Evolutionary conservation across 2,329 filamentous ascomycete species (phyloP).

Genomic region (Aaosphaeria arxii): DNA sequence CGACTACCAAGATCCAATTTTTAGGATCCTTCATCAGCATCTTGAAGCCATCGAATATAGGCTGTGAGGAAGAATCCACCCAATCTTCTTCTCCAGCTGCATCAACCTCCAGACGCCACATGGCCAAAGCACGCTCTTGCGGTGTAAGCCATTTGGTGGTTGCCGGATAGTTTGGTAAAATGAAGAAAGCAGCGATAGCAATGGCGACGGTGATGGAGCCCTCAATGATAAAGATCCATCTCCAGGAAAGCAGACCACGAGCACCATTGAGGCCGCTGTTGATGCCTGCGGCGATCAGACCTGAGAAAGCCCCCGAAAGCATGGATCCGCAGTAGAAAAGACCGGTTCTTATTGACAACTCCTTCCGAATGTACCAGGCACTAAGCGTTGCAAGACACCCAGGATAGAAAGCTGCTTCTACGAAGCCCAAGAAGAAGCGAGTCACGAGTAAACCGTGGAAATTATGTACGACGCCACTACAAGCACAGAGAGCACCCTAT

Average conservation of each 20-base stretch:
- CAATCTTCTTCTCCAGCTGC: constrained; percentile 2
- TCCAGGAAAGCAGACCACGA: neutral
- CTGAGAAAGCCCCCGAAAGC: constrained; percentile 49
- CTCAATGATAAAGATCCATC: constrained; percentile 1
- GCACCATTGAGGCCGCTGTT: constrained; percentile 31
- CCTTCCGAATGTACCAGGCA: constrained; percentile 53
- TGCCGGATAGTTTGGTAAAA: constrained; percentile 6
- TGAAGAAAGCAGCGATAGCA: neutral
- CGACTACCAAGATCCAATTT: constrained; percentile 1
- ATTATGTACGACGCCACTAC: constrained; percentile 3
- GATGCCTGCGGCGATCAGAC: constrained; percentile 51
- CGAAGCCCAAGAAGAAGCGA: constrained; percentile 10
- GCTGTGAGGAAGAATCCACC: neutral
- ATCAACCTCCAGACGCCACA: constrained; percentile 2
- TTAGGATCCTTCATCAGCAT: constrained; percentile 44
- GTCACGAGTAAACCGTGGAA: constrained; percentile 4
- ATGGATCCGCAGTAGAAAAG: constrained; percentile 46
- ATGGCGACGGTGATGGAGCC: neutral
- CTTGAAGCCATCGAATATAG: constrained; percentile 38
- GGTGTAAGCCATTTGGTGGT: constrained; percentile 4
- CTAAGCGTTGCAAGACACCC: neutral
- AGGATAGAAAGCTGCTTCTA: constrained; percentile 8
- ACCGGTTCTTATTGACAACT: constrained; percentile 56
- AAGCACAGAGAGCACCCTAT: constrained; percentile 1
- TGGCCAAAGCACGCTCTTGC: constrained; percentile 1